These are phyloP conservation scores for Colletotrichum tofieldiae DNA, from an alignment of 2,329 filamentous ascomycete genomes.

Conservation along the genomic window DNA sequence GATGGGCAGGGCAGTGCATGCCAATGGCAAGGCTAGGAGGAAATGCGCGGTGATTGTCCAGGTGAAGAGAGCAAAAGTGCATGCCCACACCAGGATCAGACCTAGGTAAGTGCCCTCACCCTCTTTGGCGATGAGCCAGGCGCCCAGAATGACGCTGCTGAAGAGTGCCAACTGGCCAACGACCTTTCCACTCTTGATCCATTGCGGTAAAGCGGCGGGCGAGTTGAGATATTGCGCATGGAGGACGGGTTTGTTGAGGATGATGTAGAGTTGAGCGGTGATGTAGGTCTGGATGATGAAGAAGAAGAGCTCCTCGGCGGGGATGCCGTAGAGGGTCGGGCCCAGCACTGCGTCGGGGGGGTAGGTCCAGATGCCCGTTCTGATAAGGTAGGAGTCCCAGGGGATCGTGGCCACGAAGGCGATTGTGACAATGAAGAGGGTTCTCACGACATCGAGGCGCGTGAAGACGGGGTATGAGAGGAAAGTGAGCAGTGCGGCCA, in stretches of 20 bases:
- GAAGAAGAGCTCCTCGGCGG: conserved; percentile 82
- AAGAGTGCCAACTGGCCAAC: conserved; percentile 67
- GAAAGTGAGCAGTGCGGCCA: conserved; percentile 71
- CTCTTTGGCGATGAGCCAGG: conserved; percentile 61
- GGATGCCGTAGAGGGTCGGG: conserved; percentile 74
- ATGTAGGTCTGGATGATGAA: conserved; percentile 84
- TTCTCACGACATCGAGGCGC: conserved; percentile 74
- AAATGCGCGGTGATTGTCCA: conserved; percentile 77
- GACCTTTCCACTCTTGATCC: conserved; percentile 51
- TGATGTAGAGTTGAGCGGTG: conserved; percentile 77
- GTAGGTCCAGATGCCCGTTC: conserved; percentile 79
- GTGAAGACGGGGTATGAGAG: conserved; percentile 75
- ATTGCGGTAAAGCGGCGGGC: conserved; percentile 47
- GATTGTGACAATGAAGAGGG: conserved; percentile 72
- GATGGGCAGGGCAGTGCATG: conserved; percentile 73
- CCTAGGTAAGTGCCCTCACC: conserved; percentile 76
- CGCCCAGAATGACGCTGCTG: conserved; percentile 60
- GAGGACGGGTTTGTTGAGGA: conserved; percentile 76
- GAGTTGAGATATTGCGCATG: conserved; percentile 60
- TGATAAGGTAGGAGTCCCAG: conserved; percentile 84
- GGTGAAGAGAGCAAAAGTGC: conserved; percentile 75
- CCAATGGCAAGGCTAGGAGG: conserved; percentile 71
- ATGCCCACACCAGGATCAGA: conserved; percentile 79
- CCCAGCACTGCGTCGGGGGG: conserved; percentile 76
- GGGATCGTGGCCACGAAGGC: conserved; percentile 79